Percentiles rank a stretch among this genome's conserved stretches.
Conservation (phyloP, 768 basidiomycete genomes). For the Ramaria rubella region DNA sequence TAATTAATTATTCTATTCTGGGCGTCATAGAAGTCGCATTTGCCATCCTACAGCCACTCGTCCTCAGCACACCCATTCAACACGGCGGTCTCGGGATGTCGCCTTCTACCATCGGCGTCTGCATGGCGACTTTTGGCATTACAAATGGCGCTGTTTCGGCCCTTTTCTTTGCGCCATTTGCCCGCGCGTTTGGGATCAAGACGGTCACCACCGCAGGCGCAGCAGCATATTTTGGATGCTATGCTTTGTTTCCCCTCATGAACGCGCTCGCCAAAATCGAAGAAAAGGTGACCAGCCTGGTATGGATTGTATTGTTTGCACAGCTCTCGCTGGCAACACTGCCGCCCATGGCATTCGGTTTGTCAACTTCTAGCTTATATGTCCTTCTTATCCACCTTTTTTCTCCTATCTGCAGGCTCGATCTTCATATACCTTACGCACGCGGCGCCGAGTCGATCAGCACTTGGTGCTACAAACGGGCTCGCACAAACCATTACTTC, state of each 20-base stretch:
- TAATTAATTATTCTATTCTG: constrained; percentile 58
- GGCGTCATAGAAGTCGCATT: constrained; percentile 62
- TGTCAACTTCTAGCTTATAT: neutral
- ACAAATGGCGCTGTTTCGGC: constrained; percentile 50
- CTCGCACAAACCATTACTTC: constrained; percentile 48
- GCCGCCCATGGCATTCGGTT: constrained; percentile 31
- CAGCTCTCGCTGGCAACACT: constrained; percentile 21
- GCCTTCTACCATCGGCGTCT: constrained; percentile 57
- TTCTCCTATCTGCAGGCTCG: constrained; percentile 21
- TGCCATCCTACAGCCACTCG: constrained; percentile 61
- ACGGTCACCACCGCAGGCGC: constrained; percentile 34
- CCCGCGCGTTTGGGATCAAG: constrained; percentile 37
- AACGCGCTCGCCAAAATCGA: constrained; percentile 30
- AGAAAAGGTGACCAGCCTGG: constrained; percentile 27
- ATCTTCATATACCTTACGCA: constrained; percentile 29
- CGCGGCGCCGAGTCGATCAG: constrained; percentile 22
- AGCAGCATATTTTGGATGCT: constrained; percentile 31
- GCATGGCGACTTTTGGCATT: constrained; percentile 51
- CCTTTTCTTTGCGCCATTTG: constrained; percentile 34
- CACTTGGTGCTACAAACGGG: constrained; percentile 50
- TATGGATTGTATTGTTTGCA: constrained; percentile 30
- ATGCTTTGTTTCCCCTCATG: constrained; percentile 40
- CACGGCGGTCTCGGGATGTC: constrained; percentile 56
- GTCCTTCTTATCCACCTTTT: neutral
- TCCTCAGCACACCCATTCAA: constrained; percentile 62